Percentiles rank a stretch among this genome's conserved stretches.
Conservation (phyloP, 2,329 filamentous ascomycete genomes). For the Blastomyces percursus region DNA sequence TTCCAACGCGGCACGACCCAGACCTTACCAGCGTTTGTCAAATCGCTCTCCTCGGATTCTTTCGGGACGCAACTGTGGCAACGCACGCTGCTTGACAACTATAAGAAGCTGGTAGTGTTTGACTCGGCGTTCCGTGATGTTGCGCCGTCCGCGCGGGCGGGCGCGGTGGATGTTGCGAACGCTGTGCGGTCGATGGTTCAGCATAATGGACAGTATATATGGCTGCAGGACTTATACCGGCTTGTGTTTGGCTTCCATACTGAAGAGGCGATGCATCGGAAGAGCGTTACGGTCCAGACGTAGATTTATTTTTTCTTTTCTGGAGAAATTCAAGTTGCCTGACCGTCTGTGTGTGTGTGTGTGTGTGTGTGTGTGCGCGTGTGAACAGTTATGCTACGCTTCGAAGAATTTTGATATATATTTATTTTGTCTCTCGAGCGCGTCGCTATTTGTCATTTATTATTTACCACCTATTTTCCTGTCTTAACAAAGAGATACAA, state of each 20-base stretch:
- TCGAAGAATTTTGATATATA: too few species aligned
- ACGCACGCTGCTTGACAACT: conserved; percentile 59
- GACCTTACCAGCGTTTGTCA: conserved; percentile 63
- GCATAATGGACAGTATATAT: conserved; percentile 60
- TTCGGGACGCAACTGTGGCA: conserved; percentile 68
- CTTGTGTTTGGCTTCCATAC: conserved; percentile 75
- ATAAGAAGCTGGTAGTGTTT: conserved; percentile 65
- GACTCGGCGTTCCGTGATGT: conserved; percentile 54
- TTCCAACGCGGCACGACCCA: conserved; percentile 52
- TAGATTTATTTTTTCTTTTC: conserved; percentile 11
- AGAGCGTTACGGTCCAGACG: conserved; percentile 42
- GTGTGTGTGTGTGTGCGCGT: too few species aligned
- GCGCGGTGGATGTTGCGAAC: conserved; percentile 64
- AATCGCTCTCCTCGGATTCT: conserved; percentile 60
- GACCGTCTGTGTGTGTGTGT: too few species aligned
- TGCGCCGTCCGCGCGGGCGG: conserved; percentile 25
- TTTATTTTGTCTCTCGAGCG: not conserved
- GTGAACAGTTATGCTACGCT: too few species aligned
- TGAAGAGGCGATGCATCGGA: conserved; percentile 62
- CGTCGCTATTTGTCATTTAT: too few species aligned
- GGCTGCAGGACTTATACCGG: conserved; percentile 70
- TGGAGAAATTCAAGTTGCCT: too few species aligned
- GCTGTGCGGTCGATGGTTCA: conserved; percentile 63
- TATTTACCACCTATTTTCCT: too few species aligned
- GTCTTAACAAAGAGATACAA: too few species aligned